A percentile compares a stretch with the other conserved stretches of the same genome.
These are phyloP conservation scores for Tuber borchii DNA, from an alignment of 495 filamentous ascomycete genomes.

Conservation along the genomic window DNA sequence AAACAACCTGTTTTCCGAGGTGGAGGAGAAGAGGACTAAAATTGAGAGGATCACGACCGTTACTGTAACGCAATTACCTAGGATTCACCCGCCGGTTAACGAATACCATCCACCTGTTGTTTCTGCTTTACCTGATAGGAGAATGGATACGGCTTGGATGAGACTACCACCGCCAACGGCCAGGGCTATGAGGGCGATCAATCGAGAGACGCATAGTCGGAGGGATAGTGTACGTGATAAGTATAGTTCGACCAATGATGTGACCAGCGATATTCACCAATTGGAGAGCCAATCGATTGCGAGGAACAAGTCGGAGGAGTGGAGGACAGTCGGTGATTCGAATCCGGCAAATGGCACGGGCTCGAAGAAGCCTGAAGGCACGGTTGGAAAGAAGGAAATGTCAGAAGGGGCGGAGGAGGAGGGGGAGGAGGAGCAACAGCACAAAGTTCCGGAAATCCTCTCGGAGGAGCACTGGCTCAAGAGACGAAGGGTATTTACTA, in stretches of 20 bases:
- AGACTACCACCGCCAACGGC: conserved; percentile 28
- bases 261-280: not conserved
- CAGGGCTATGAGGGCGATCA: conserved; percentile 26
- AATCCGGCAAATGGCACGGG: not conserved
- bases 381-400: not conserved
- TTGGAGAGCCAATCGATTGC: not conserved
- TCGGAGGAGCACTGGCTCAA: not conserved
- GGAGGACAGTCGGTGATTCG: not conserved
- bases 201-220: conserved; percentile 16
- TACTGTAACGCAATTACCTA: conserved; percentile 22
- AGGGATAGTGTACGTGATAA: conserved; percentile 12
- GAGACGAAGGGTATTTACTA: not conserved
- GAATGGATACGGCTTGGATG: conserved; percentile 31
- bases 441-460: not conserved
- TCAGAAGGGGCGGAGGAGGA: not conserved
- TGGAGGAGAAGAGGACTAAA: conserved; percentile 9
- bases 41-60: conserved; percentile 24
- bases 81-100: conserved; percentile 26
- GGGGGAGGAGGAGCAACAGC: not conserved
- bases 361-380: not conserved
- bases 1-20: conserved; percentile 3
- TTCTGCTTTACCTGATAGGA: conserved; percentile 20
- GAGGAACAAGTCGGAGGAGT: not conserved
- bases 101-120: conserved; percentile 29
- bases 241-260: not conserved